These are phyloP conservation scores for Candolleomyces aberdarensis DNA, from an alignment of 768 basidiomycete genomes.

Conservation along the genomic window DNA sequence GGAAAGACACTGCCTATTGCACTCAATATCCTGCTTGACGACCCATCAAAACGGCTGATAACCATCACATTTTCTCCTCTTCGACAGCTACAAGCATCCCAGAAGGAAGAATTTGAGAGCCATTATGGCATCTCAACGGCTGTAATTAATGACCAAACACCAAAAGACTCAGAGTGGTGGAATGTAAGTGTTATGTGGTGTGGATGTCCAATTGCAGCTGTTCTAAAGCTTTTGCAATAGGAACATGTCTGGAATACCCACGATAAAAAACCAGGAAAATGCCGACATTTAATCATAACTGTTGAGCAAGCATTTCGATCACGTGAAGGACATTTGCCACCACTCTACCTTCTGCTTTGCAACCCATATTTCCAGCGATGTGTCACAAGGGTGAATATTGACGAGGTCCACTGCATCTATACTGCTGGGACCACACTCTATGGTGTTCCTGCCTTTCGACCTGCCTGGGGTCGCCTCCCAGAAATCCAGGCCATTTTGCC, in stretches of 20 bases:
- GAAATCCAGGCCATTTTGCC: conserved; percentile 15
- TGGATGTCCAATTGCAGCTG: neutral
- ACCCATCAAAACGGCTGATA: neutral
- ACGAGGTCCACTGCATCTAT: conserved; percentile 23
- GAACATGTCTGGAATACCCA: neutral
- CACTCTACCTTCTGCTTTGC: neutral
- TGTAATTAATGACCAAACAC: neutral
- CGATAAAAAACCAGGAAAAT: neutral
- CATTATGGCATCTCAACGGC: neutral
- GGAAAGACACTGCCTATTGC: neutral
- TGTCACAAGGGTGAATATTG: conserved; percentile 12
- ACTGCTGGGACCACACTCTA: conserved; percentile 18
- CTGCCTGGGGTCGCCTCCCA: conserved; percentile 18
- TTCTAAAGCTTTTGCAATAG: neutral
- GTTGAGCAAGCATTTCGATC: neutral
- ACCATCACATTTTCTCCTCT: neutral
- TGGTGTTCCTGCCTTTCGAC: conserved; percentile 18
- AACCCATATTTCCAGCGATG: neutral
- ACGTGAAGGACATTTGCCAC: neutral
- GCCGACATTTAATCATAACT: neutral
- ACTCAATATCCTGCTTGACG: neutral
- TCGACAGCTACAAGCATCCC: neutral
- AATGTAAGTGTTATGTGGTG: neutral
- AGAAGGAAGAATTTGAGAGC: neutral
- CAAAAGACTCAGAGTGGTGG: neutral